These are phyloP conservation scores for Cardamine occulta DNA, from an alignment of 345 rosid species.

Conservation along the genomic window DNA sequence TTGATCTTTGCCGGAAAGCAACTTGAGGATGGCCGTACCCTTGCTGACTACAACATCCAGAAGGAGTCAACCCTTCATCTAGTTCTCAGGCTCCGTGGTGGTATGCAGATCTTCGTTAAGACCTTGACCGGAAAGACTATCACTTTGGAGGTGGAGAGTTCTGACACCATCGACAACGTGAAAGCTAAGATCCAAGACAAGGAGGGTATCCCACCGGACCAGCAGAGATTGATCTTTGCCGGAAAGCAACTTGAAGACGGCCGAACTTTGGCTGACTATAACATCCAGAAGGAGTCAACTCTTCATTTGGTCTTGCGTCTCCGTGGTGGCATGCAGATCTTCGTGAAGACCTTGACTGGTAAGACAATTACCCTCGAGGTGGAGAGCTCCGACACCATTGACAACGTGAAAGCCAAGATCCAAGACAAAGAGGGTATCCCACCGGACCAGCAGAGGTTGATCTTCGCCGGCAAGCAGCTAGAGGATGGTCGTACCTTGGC, in stretches of 20 bases:
- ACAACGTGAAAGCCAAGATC: constrained; percentile 53
- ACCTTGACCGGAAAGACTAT: constrained; percentile 52
- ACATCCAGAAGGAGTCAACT: constrained; percentile 51
- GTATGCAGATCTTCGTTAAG: constrained; percentile 54
- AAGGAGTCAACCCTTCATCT: constrained; percentile 45
- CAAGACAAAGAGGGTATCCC: constrained; percentile 59
- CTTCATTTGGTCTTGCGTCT: constrained; percentile 46
- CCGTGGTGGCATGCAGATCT: constrained; percentile 57
- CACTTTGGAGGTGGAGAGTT: constrained; percentile 49
- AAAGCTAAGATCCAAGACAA: constrained; percentile 55
- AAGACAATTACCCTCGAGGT: constrained; percentile 54
- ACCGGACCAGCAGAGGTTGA: constrained; percentile 53
- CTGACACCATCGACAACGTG: constrained; percentile 54
- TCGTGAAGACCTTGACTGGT: constrained; percentile 49
- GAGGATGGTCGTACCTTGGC: constrained; percentile 48
- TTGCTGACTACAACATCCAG: constrained; percentile 49
- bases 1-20: constrained; percentile 47
- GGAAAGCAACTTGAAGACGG: constrained; percentile 57
- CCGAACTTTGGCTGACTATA: constrained; percentile 50
- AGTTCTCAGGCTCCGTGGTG: constrained; percentile 46
- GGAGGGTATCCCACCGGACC: constrained; percentile 56
- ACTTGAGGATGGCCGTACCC: constrained; percentile 34
- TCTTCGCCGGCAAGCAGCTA: constrained; percentile 53
- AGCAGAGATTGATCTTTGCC: constrained; percentile 52
- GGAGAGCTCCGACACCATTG: constrained; percentile 52